Evolutionary conservation across 306 rosid species (phyloP).

Genomic region (Ammopiptanthus mongolicus): DNA sequence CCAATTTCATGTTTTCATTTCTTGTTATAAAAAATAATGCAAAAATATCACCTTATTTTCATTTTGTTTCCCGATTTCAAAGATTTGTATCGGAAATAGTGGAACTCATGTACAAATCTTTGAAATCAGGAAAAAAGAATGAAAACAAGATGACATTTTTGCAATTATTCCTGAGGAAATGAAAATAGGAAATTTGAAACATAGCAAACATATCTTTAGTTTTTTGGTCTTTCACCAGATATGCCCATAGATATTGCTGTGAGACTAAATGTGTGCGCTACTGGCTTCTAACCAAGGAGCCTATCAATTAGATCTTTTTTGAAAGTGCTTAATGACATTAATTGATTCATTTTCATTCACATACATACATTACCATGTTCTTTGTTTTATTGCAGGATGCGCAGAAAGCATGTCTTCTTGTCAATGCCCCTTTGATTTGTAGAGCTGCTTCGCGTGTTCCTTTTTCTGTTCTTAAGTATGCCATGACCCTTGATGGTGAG

Average conservation of each 20-base stretch:
- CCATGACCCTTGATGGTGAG: constrained; percentile 99
- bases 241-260: neutral
- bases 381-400: constrained; percentile 55
- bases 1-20: too few species aligned
- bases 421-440: constrained; percentile 90
- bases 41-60: too few species aligned
- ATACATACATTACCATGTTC: neutral
- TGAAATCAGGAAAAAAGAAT: too few species aligned
- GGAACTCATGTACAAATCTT: too few species aligned
- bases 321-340: neutral
- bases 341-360: neutral
- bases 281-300: neutral
- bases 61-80: too few species aligned
- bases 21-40: too few species aligned
- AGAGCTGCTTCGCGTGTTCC: constrained; percentile 78
- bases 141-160: too few species aligned
- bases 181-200: too few species aligned
- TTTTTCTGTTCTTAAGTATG: constrained; percentile 86
- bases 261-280: neutral
- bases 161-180: too few species aligned
- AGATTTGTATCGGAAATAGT: too few species aligned
- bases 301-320: neutral
- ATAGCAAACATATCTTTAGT: too few species aligned
- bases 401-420: constrained; percentile 66
- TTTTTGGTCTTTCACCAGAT: neutral